Base-by-base conservation (phyloP, 805 yeast genomes). In the Saccharomyces paradoxus region DNA sequence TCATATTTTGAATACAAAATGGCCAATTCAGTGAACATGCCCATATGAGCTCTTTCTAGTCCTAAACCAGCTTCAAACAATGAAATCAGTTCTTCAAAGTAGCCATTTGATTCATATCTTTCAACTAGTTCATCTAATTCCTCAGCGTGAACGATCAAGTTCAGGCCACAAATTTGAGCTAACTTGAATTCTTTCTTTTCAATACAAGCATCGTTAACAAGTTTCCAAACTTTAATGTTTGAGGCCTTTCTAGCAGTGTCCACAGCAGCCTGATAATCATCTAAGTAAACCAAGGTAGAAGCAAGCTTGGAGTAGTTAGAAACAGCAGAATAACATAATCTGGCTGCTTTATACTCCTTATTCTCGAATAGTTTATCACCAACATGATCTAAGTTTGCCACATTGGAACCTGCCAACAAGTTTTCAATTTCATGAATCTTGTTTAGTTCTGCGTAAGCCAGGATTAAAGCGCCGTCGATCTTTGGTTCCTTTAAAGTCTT, bases 221-320 rank as follows among this genome's bases (percentile, higher is more conserved):
- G 95, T 74, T 90, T 94, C 99, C 99, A 94, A 46, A 94, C 99
- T 67, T 80, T 81, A 57, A 86, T 82, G 72, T 89, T 90, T 37
- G 96, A 87, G 2, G 99, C 98, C 75, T 92, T 94, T 78, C 99
- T 87, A 24, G 99, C 99, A 73, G 97, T 90, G 68, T 94, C 98
- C 58, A 94, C 99, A 51, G 99, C 99, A 54, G 89, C 83, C 75
- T 94, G 97, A 72, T 89, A 91, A 70, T 94, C 97, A 53, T 83
- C 84, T 66, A 94, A 77, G 76, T 84, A 90, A 37, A 94, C 99
- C 67, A 91, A 81, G 30, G 98, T 92, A n/a, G 96, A 87, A 14
- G 99, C 98, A 63, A 94, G 81, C 72, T 91, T 94, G 50, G 97
- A 86, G 79, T 96, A 92, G 75, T 92, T 94, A 46, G 97, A 89